These are phyloP conservation scores for Magnusiomyces ingens DNA, from an alignment of 1,139 yeast species.

Conservation along the genomic window DNA sequence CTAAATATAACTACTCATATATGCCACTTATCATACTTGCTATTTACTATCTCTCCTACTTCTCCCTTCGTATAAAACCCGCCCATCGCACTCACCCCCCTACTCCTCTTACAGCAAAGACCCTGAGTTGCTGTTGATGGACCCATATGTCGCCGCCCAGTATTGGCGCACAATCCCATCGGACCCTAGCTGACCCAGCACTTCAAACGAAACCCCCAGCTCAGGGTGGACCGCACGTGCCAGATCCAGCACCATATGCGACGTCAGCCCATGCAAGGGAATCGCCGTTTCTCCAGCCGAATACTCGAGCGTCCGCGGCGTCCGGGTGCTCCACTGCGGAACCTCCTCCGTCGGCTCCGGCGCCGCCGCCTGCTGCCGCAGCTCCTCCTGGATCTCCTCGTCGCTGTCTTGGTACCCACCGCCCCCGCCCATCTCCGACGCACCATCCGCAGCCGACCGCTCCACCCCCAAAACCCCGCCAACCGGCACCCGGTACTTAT, in stretches of 20 bases:
- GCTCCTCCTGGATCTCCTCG: neutral
- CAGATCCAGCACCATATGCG: conserved; percentile 29
- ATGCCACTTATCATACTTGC: too few relatives aligned
- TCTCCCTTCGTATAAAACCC: too few relatives aligned
- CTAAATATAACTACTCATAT: too few relatives aligned
- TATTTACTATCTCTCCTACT: too few relatives aligned
- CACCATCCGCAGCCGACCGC: neutral
- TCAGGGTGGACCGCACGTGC: conserved; percentile 10
- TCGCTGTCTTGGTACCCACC: neutral
- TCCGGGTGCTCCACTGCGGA: neutral
- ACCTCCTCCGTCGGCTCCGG: neutral
- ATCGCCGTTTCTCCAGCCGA: neutral
- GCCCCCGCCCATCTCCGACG: neutral
- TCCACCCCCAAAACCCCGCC: neutral
- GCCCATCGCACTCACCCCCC: too few relatives aligned
- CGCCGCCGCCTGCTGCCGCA: neutral
- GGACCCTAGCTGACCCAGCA: conserved; percentile 9
- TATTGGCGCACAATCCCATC: conserved; percentile 10
- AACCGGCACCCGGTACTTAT: conserved; percentile 8
- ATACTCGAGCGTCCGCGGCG: neutral
- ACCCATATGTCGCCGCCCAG: neutral
- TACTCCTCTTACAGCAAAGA: too few relatives aligned
- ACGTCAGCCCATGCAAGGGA: conserved; percentile 26
- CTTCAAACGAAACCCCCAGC: conserved; percentile 6
- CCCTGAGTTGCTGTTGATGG: too few relatives aligned